Evolutionary conservation across 805 yeast genomes (phyloP).

Genomic region (Spathaspora girioi): DNA sequence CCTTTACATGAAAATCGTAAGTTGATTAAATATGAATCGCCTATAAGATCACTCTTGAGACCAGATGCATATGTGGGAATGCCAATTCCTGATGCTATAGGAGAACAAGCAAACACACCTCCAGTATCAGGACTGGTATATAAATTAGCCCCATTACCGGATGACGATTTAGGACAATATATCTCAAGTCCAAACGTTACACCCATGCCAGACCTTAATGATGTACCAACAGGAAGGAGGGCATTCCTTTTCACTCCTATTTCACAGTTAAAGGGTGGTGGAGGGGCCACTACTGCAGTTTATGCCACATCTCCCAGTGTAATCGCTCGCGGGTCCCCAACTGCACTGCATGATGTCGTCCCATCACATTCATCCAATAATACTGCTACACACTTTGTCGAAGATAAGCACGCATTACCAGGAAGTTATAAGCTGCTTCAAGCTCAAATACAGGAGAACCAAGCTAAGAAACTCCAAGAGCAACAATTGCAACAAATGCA

Average conservation of each 20-base stretch:
- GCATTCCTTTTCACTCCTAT: constrained; percentile 44
- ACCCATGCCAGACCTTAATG: constrained; percentile 38
- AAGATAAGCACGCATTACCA: constrained; percentile 8
- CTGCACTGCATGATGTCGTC: background rate
- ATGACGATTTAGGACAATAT: constrained; percentile 82
- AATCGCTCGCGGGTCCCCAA: constrained; percentile 11
- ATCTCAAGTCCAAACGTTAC: constrained; percentile 38
- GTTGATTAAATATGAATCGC: constrained; percentile 76
- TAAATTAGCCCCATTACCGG: constrained; percentile 65
- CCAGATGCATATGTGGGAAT: constrained; percentile 69
- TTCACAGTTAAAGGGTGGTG: constrained; percentile 38
- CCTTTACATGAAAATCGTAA: constrained; percentile 66
- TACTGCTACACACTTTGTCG: background rate
- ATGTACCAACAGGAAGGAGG: constrained; percentile 28
- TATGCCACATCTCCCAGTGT: constrained; percentile 14
- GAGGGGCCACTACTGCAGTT: constrained; percentile 20
- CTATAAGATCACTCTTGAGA: constrained; percentile 74
- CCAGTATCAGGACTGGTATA: constrained; percentile 94
- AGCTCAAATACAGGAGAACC: constrained; percentile 10
- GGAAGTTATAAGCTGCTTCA: constrained; percentile 10
- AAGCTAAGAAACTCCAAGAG: constrained; percentile 13
- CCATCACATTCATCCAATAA: background rate
- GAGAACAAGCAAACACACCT: constrained; percentile 80
- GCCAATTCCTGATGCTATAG: constrained; percentile 77
- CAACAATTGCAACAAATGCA: constrained; percentile 16